A percentile compares a stretch with the other conserved stretches of the same genome.
phyloP scores from a whole-genome alignment of 768 basidiomycete genomes.

The Suillus weaverae region DNA sequence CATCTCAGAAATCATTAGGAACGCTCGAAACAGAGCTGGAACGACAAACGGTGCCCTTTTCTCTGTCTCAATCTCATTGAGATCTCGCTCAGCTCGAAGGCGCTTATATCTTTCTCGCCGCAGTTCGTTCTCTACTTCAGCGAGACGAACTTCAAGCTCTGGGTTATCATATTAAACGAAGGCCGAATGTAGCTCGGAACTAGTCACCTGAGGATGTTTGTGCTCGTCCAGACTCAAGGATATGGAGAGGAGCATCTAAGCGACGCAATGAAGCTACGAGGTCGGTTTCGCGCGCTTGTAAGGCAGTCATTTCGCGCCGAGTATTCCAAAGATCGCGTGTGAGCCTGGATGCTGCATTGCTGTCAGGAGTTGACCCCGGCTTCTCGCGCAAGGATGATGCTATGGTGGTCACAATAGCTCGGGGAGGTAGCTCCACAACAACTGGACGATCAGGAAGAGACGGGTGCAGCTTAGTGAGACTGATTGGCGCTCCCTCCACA shows the following conservation, averaged over 20 bases:
- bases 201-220: not conserved
- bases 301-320: constrained; percentile 22
- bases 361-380: not conserved
- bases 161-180: not conserved
- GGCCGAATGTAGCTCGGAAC: not conserved
- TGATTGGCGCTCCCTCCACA: not conserved
- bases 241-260: not conserved
- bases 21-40: constrained; percentile 51
- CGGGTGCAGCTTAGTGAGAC: not conserved
- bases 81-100: constrained; percentile 19
- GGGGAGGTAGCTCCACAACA: not conserved
- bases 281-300: constrained; percentile 11
- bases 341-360: not conserved
- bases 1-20: constrained; percentile 48
- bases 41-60: constrained; percentile 55
- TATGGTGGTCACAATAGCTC: not conserved
- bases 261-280: not conserved
- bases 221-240: not conserved
- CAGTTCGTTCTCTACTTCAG: constrained; percentile 25
- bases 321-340: constrained; percentile 23
- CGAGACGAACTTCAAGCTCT: constrained; percentile 19
- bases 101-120: constrained; percentile 36
- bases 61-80: constrained; percentile 40
- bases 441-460: not conserved
- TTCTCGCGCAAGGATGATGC: not conserved